phyloP scores from a whole-genome alignment of 148 eudicot genomes.

The Rhododendron simsii region DNA sequence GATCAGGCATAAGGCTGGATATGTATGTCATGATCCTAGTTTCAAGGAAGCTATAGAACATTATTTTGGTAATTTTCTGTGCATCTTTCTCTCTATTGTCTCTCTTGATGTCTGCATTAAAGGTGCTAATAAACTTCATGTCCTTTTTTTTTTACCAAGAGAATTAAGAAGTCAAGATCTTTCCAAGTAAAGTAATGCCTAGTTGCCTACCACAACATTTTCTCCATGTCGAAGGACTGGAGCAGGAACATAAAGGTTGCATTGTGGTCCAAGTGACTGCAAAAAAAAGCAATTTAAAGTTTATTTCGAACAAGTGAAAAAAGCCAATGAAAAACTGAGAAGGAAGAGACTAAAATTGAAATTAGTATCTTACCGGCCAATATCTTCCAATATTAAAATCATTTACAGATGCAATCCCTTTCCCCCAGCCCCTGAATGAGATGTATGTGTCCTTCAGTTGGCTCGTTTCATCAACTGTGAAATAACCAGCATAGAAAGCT shows the following conservation, averaged over 20 bases:
- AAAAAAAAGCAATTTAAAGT: constrained; percentile 12
- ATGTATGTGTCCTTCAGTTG: constrained; percentile 67
- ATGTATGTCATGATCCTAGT: not conserved
- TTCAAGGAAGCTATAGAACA: not conserved
- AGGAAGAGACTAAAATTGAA: not conserved
- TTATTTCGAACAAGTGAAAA: not conserved
- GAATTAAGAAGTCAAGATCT: not conserved
- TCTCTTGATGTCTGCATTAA: not conserved
- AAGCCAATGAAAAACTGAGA: not conserved
- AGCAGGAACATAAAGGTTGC: constrained; percentile 90
- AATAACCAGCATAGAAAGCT: constrained; percentile 63
- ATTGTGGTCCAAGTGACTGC: constrained; percentile 85
- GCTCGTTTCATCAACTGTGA: constrained; percentile 36
- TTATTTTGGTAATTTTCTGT: not conserved
- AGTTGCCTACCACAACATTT: constrained; percentile 53
- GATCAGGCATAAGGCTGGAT: not conserved
- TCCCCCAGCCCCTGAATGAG: constrained; percentile 81
- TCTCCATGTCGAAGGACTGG: constrained; percentile 64
- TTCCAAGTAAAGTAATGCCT: constrained; percentile 1
- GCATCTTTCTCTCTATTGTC: not conserved
- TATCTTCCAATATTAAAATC: constrained; percentile 75
- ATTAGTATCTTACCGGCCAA: constrained; percentile 65
- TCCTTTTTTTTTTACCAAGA: not conserved
- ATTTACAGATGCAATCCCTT: constrained; percentile 87
- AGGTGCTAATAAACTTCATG: not conserved